Conservation (phyloP, 139 green algal species). For the Micractinium conductrix region DNA sequence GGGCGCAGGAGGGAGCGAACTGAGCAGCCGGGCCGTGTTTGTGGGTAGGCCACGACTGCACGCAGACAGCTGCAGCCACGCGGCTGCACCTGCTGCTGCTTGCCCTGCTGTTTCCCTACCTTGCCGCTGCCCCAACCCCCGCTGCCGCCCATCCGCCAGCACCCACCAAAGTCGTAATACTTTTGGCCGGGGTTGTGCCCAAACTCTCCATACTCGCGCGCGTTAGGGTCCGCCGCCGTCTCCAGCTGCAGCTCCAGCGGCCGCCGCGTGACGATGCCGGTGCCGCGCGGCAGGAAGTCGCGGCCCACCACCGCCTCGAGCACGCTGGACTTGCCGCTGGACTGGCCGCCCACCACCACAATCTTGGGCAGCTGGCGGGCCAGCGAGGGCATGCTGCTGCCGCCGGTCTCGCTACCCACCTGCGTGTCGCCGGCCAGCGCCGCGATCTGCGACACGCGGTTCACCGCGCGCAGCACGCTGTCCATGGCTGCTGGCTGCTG, state of each 20-base stretch:
- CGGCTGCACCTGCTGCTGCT: too few relatives aligned
- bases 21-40: too few relatives aligned
- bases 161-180: slow-evolving; percentile 84
- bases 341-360: slow-evolving; percentile 93
- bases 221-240: slow-evolving; percentile 76
- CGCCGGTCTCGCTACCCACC: slow-evolving; percentile 45
- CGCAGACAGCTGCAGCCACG: too few relatives aligned
- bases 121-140: neutral
- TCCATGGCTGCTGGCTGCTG: slow-evolving; percentile 40
- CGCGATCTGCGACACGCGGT: slow-evolving; percentile 52
- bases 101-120: too few relatives aligned
- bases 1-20: neutral
- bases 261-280: slow-evolving; percentile 93
- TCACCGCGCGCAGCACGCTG: slow-evolving; percentile 44
- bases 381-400: slow-evolving; percentile 66
- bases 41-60: too few relatives aligned
- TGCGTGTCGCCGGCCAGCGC: slow-evolving; percentile 54
- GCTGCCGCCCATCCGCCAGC: too few relatives aligned
- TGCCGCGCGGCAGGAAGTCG: slow-evolving; percentile 93
- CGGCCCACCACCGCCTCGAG: slow-evolving; percentile 95
- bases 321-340: slow-evolving; percentile 93
- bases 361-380: slow-evolving; percentile 90
- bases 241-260: slow-evolving; percentile 93
- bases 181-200: slow-evolving; percentile 80
- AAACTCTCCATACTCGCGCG: slow-evolving; percentile 92